Base-by-base conservation (phyloP, 2,329 filamentous ascomycete genomes). In the Colletotrichum nymphaeae region DNA sequence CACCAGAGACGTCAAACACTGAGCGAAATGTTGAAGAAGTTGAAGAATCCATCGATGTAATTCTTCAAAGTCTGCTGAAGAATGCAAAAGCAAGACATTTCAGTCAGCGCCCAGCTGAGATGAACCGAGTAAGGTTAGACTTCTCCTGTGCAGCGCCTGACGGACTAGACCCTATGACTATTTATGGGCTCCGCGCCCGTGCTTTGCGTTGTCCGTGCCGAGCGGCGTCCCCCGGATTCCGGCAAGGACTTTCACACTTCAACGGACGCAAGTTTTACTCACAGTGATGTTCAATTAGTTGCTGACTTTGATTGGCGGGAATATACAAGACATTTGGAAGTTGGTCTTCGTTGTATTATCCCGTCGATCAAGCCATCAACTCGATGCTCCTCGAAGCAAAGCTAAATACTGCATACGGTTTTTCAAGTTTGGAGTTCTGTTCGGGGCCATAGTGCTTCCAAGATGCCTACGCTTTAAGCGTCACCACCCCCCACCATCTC, bases 401-500 rank as follows among this genome's bases (percentile, higher is more conserved):
- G 42, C 19, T 9, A n/a, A 22, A 8, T 49, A 32, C 30, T 32
- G 30, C 30, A 8, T 32, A 49, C 19, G n/a, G 19, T 19, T 49
- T 49, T 49, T 19, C 3, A 11, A 49, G 7, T 42, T 35, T 35
- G 32, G 32, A 35, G 32, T 19, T 19, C 5, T 42, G 37, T 42
- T 42, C 16, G 5, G 37, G 16, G 14, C 37, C 37, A 42, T 6
- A 14, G 37, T 42, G 37, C 37, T 16, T 42, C 5, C 37, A 42
- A 42, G 37, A 42, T 16, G 37, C 14, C 37, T 42, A 42, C 14
- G 6, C 16, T 14, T 5, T 32, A 49, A 16, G 3, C 24, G 3
- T 7, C 37, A 49, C n/a, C 37, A 12, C 14, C n/a, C 14, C 24
- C 37, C 14, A 63, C 37, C 22, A 32, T 8, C 22, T 30, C 80